These are phyloP conservation scores for Candida yuanshanica DNA, from an alignment of 805 yeast species.

Conservation along the genomic window DNA sequence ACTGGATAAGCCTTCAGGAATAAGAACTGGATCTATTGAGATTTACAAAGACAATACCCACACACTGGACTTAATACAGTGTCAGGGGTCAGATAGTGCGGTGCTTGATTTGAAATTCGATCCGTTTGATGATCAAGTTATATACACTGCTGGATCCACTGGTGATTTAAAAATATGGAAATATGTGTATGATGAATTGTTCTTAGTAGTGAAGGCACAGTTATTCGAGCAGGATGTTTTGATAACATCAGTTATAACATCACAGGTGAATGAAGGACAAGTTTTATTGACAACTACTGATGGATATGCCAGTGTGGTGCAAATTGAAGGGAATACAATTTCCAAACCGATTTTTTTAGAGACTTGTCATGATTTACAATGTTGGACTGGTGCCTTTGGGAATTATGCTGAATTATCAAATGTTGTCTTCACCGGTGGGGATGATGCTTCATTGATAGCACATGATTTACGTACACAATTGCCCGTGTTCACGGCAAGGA, in stretches of 20 bases:
- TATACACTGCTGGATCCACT: constrained; percentile 73
- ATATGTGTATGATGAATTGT: constrained; percentile 15
- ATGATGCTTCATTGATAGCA: constrained; percentile 70
- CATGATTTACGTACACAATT: constrained; percentile 50
- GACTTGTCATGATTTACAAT: constrained; percentile 62
- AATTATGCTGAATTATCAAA: constrained; percentile 43
- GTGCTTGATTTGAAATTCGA: constrained; percentile 71
- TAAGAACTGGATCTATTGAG: constrained; percentile 60
- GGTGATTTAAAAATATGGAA: constrained; percentile 71
- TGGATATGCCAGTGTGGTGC: constrained; percentile 49
- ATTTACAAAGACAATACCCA: constrained; percentile 24
- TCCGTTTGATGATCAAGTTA: constrained; percentile 42
- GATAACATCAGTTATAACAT: constrained; percentile 61
- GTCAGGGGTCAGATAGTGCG: constrained; percentile 47
- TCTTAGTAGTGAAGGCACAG: constrained; percentile 29
- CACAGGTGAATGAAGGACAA: constrained; percentile 33
- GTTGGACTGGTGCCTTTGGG: constrained; percentile 84
- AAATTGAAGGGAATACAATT: constrained; percentile 12
- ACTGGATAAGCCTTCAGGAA: constrained; percentile 51
- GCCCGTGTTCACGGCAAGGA: constrained; percentile 32
- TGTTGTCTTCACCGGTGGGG: constrained; percentile 84
- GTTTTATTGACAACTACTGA: constrained; percentile 59
- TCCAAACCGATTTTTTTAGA: constrained; percentile 21
- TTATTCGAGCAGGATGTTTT: constrained; percentile 44
- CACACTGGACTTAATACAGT: constrained; percentile 19